Evolutionary conservation across 1,139 yeast genomes (phyloP).

Genomic region (Suhomyces panamericanus): DNA sequence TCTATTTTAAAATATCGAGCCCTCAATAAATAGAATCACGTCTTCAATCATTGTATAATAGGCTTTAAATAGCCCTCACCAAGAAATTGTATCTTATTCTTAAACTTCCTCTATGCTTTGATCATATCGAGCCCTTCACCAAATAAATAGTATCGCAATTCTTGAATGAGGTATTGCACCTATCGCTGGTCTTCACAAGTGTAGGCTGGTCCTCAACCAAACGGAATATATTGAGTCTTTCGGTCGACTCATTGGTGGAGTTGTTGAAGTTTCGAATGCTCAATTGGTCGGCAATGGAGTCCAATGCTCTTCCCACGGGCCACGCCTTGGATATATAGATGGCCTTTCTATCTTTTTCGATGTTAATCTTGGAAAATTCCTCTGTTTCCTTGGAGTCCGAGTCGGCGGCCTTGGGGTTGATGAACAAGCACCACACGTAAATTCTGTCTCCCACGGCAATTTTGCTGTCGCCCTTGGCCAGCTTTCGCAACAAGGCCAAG

Average conservation of each 20-base stretch:
- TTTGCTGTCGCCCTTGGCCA: constrained; percentile 69
- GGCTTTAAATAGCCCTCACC: too few species aligned
- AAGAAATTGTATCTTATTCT: too few species aligned
- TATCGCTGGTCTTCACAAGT: constrained; percentile 31
- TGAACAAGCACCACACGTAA: constrained; percentile 58
- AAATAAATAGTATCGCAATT: constrained; percentile 56
- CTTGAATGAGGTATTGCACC: constrained; percentile 45
- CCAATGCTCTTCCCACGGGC: constrained; percentile 80
- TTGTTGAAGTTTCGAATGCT: constrained; percentile 60
- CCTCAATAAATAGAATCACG: too few species aligned
- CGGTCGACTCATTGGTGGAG: constrained; percentile 41
- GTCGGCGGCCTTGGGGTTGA: constrained; percentile 33
- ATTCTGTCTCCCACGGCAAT: constrained; percentile 57
- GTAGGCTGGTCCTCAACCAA: constrained; percentile 29
- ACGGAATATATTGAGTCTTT: constrained; percentile 48
- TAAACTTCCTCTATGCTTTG: too few species aligned
- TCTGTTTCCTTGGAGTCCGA: constrained; percentile 24
- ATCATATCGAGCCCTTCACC: constrained; percentile 51
- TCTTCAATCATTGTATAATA: too few species aligned
- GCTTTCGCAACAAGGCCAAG: constrained; percentile 39
- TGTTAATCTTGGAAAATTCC: constrained; percentile 26
- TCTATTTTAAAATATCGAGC: too few species aligned
- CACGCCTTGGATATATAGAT: constrained; percentile 60
- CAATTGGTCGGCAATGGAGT: constrained; percentile 58
- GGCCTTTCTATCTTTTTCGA: constrained; percentile 34